A percentile compares a stretch with the other conserved stretches of the same genome.
These are phyloP conservation scores for Pestalotiopsis sp. DNA, from an alignment of 2,329 filamentous ascomycete species.

Conservation along the genomic window DNA sequence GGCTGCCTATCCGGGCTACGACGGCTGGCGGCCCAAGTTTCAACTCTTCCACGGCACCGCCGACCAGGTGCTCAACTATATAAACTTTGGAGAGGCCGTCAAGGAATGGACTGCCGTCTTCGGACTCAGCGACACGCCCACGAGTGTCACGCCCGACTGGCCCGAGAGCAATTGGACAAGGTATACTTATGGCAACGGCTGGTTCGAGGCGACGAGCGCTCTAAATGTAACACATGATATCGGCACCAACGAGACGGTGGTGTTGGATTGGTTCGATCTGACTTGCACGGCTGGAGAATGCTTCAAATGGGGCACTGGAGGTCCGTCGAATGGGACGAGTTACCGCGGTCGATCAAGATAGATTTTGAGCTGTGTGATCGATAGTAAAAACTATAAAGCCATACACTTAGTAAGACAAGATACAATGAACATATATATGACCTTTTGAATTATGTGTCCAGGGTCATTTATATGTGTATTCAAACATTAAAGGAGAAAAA, in stretches of 20 bases:
- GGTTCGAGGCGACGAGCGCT: conserved; percentile 43
- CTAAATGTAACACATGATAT: conserved; percentile 40
- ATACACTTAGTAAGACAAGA: no score
- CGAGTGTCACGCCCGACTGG: conserved; percentile 28
- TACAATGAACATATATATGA: no score
- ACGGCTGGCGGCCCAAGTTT: conserved; percentile 53
- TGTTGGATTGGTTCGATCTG: conserved; percentile 39
- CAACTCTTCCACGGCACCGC: conserved; percentile 58
- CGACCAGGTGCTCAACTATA: conserved; percentile 52
- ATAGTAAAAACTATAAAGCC: neutral
- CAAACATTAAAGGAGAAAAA: no score
- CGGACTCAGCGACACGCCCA: conserved; percentile 31
- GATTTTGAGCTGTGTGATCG: neutral
- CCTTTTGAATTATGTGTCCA: no score
- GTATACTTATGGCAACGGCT: conserved; percentile 36
- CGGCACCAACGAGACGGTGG: conserved; percentile 36
- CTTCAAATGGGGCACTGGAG: conserved; percentile 38
- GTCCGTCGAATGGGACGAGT: neutral
- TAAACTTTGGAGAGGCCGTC: conserved; percentile 55
- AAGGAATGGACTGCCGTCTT: conserved; percentile 53
- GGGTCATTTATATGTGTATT: no score
- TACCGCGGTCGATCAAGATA: neutral
- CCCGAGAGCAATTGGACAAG: conserved; percentile 39
- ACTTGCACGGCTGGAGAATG: conserved; percentile 31
- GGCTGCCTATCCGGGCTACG: conserved; percentile 51